Percentiles rank a stretch among this genome's conserved stretches.
These are phyloP conservation scores for Aspergillus sp. DNA, from an alignment of 2,329 filamentous ascomycete species.

Conservation along the genomic window DNA sequence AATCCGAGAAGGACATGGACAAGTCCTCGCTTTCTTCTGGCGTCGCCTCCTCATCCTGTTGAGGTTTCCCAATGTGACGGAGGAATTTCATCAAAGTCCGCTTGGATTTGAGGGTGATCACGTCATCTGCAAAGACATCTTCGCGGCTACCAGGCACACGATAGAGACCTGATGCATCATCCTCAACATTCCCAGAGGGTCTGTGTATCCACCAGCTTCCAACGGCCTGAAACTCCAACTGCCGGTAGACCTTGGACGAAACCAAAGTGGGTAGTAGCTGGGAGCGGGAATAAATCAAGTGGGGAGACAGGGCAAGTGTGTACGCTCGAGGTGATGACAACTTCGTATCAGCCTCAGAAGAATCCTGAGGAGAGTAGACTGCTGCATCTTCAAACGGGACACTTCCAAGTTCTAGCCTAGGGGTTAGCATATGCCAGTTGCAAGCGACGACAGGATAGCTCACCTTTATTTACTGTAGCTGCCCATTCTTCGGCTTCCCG, in stretches of 20 bases:
- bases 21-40: slow-evolving; percentile 49
- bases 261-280: slow-evolving; percentile 73
- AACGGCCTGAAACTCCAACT: slow-evolving; percentile 89
- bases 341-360: slow-evolving; percentile 13
- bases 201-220: slow-evolving; percentile 82
- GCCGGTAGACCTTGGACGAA: slow-evolving; percentile 81
- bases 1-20: slow-evolving; percentile 49
- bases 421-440: slow-evolving; percentile 14
- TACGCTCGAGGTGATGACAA: slow-evolving; percentile 65
- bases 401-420: slow-evolving; percentile 26
- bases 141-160: slow-evolving; percentile 86
- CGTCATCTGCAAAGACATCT: slow-evolving; percentile 77
- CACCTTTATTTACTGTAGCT: slow-evolving; percentile 39
- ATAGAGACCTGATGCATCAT: slow-evolving; percentile 43
- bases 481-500: slow-evolving; percentile 77
- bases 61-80: slow-evolving; percentile 66
- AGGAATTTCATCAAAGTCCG: slow-evolving; percentile 88
- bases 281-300: slow-evolving; percentile 80
- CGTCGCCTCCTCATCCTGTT: slow-evolving; percentile 49
- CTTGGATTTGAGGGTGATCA: slow-evolving; percentile 75
- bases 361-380: slow-evolving; percentile 19
- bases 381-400: slow-evolving; percentile 37
- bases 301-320: slow-evolving; percentile 76
- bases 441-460: slow-evolving; percentile 2
- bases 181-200: slow-evolving; percentile 10